Conservation (phyloP, 73 alveolate genomes). For the Paramecium sonneborni region DNA sequence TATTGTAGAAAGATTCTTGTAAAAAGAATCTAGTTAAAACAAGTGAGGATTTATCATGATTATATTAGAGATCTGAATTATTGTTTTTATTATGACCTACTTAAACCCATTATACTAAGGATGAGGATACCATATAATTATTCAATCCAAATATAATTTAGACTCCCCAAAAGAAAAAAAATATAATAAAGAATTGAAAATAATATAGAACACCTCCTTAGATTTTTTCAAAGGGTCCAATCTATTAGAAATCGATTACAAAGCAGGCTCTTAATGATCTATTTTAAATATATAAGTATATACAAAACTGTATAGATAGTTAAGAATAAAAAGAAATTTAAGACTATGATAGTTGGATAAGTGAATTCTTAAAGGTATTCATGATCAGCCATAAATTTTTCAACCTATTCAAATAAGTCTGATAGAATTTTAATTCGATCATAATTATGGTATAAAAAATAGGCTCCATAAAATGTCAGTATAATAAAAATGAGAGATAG, state of each 20-base stretch:
- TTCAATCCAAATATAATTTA: not conserved
- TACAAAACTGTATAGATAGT: not conserved
- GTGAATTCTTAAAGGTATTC: not conserved
- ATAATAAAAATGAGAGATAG: not conserved
- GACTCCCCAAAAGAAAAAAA: conserved; percentile 20
- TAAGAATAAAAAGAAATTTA: not conserved
- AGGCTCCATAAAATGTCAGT: conserved; percentile 33
- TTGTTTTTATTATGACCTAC: not conserved
- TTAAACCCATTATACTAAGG: not conserved
- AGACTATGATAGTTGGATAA: not conserved
- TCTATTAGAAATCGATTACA: not conserved
- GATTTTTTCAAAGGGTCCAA: conserved; percentile 7
- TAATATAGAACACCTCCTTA: conserved; percentile 9
- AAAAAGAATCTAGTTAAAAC: not conserved
- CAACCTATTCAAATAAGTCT: not conserved
- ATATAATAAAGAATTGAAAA: not conserved
- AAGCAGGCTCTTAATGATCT: not conserved
- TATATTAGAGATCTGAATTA: not conserved
- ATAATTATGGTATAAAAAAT: conserved; percentile 5
- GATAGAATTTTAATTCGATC: not conserved
- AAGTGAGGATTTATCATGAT: not conserved
- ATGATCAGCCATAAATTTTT: not conserved
- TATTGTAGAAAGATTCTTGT: not conserved
- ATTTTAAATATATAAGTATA: not conserved
- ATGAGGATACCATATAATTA: not conserved